Conservation (phyloP, 805 yeast genomes). For the Suhomyces faveliae region DNA sequence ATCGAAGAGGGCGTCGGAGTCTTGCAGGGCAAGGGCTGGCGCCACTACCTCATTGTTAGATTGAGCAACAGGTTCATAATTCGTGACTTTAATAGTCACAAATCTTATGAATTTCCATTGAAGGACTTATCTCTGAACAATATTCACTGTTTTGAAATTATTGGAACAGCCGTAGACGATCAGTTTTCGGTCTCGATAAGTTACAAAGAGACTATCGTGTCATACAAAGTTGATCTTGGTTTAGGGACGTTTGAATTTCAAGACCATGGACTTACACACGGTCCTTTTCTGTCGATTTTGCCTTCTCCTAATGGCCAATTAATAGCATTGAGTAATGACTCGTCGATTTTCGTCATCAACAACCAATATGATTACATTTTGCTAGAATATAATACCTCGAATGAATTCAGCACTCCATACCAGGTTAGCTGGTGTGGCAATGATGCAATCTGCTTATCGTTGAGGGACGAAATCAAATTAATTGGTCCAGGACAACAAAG, state of each 20-base stretch:
- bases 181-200: slow-evolving; percentile 17
- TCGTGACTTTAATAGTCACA: slow-evolving; percentile 38
- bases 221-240: slow-evolving; percentile 24
- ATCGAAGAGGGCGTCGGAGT: slow-evolving; percentile 29
- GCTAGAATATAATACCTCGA: slow-evolving; percentile 44
- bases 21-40: slow-evolving; percentile 31
- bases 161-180: slow-evolving; percentile 10
- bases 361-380: slow-evolving; percentile 44
- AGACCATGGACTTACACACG: slow-evolving; percentile 45
- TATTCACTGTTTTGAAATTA: slow-evolving; percentile 22
- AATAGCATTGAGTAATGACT: slow-evolving; percentile 45
- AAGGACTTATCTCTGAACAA: slow-evolving; percentile 18
- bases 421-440: slow-evolving; percentile 80
- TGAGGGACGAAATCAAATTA: slow-evolving; percentile 62
- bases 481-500: slow-evolving; percentile 68
- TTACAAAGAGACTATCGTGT: slow-evolving; percentile 26
- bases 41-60: slow-evolving; percentile 44
- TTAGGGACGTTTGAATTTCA: slow-evolving; percentile 24
- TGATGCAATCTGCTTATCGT: slow-evolving; percentile 70
- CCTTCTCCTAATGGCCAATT: slow-evolving; percentile 57
- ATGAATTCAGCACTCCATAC: slow-evolving; percentile 38
- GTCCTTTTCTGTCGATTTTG: slow-evolving; percentile 44
- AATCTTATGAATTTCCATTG: slow-evolving; percentile 38
- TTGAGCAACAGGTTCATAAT: slow-evolving; percentile 33
- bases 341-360: slow-evolving; percentile 50